Evolutionary conservation across 1,139 yeast species (phyloP), one percentile per base, ranked within the genome.

Genomic region (Protomyces inouyei): DNA sequence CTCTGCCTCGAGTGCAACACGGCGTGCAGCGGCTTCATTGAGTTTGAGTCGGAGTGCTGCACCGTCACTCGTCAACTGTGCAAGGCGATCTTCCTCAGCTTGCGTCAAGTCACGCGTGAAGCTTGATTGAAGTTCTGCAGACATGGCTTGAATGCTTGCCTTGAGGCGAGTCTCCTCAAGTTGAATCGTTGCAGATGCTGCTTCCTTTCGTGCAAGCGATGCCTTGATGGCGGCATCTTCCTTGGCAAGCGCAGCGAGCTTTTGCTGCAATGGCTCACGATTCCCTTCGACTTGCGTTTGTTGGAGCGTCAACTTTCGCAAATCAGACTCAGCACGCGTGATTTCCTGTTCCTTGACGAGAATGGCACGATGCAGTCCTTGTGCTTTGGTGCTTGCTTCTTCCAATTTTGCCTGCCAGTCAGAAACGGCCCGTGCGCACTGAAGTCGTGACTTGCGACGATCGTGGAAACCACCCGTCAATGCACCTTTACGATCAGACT

Each of bases 381-480:
- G 71, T 18, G 83, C 73, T 60, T 80, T 79, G 1, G 68, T 70
- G 23, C 77, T 76, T 3, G 79, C 77, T 21, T 77, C 78, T 5
- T 70, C 75, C 40, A 82, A 76, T 55, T 84, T 85, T 4, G 75
- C 73, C 65, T 80, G 81, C 71, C 86, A 83, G 64, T 76, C 79
- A 18, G 82, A 78, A 68, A 86, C 81, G 25, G 77, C 73, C 65
- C 83, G 83, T 70, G 89, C 79, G 1, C 88, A 85, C 70, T 89
- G 96, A 57, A 92, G 76, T 68, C 95, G 80, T 0, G 92, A 86
- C 55, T 77, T 78, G 69, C 83, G 82, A 68, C 80, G 82, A 71
- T 90, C 95, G 70, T 88, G 82, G 72, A 82, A 91, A 61, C 98
- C 98, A 76, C 98, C 98, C 18, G 91, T 85, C 64, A 93, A 76